Evolutionary conservation across 768 basidiomycete species (phyloP).

Genomic region (Auricularia heimuer): DNA sequence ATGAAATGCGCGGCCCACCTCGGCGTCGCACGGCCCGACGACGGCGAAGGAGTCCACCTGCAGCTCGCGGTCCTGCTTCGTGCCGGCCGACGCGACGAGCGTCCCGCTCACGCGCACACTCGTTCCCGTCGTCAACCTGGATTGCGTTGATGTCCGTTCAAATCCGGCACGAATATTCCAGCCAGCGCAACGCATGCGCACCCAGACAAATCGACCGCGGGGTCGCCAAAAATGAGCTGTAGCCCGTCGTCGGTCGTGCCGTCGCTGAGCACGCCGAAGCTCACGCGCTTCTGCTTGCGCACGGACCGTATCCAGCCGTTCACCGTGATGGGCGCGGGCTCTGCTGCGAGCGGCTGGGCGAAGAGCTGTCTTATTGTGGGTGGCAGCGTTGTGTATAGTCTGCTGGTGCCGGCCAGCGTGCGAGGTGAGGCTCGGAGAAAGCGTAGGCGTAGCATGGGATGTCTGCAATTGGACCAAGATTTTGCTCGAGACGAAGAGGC

Average conservation of each 20-base stretch:
- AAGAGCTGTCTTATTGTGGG: neutral
- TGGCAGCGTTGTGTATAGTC: neutral
- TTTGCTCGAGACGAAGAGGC: too few species aligned
- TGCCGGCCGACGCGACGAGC: slow-evolving; percentile 37
- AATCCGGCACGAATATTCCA: too few species aligned
- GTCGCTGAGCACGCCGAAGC: slow-evolving; percentile 76
- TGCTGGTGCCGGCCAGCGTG: neutral
- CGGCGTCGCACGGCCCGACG: slow-evolving; percentile 49
- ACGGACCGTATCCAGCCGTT: slow-evolving; percentile 84
- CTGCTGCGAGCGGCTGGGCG: neutral
- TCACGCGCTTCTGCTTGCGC: slow-evolving; percentile 77
- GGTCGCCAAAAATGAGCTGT: slow-evolving; percentile 65
- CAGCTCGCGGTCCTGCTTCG: slow-evolving; percentile 44
- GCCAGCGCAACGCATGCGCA: neutral
- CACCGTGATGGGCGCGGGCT: slow-evolving; percentile 28
- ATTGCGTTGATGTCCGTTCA: too few species aligned
- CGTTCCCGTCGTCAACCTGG: slow-evolving; percentile 43
- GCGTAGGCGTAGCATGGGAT: too few species aligned
- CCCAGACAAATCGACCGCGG: slow-evolving; percentile 11
- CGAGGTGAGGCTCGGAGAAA: too few species aligned
- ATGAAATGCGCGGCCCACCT: slow-evolving; percentile 26
- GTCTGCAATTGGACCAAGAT: too few species aligned
- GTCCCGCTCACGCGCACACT: slow-evolving; percentile 42
- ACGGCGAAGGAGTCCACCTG: slow-evolving; percentile 37
- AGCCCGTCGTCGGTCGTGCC: slow-evolving; percentile 62